phyloP scores from a whole-genome alignment of 805 yeast genomes.

The Ogataea angusta region DNA sequence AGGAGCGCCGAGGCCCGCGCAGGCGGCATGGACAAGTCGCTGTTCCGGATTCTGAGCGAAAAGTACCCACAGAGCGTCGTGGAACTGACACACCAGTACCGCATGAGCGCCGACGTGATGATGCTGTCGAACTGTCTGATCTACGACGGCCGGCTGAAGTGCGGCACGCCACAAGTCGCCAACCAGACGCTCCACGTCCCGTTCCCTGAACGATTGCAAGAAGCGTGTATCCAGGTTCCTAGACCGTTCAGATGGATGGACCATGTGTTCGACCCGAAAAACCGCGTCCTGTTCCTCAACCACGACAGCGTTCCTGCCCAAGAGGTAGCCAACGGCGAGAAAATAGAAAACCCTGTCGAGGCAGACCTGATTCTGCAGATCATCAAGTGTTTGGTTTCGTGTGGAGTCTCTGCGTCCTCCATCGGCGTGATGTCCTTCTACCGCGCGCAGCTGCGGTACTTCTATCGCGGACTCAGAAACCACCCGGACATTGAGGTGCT shows the following conservation, averaged over 20 bases:
- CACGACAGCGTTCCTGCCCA: conserved; percentile 65
- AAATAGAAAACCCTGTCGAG: conserved; percentile 71
- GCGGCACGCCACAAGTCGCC: conserved; percentile 69
- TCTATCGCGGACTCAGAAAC: conserved; percentile 33
- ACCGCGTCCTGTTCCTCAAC: conserved; percentile 71
- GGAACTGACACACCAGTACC: conserved; percentile 76
- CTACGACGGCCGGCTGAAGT: conserved; percentile 69
- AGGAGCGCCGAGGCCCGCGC: conserved; percentile 59
- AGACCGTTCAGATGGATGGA: conserved; percentile 49
- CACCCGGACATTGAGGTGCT: conserved; percentile 61
- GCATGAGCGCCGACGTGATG: conserved; percentile 93
- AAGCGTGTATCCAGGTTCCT: conserved; percentile 9
- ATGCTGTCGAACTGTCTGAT: conserved; percentile 72
- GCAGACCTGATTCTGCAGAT: conserved; percentile 61
- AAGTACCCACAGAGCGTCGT: conserved; percentile 70
- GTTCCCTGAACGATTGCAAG: conserved; percentile 27
- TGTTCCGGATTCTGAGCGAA: conserved; percentile 74
- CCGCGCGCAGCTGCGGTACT: conserved; percentile 67
- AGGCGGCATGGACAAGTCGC: conserved; percentile 67
- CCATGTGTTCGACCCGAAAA: conserved; percentile 48
- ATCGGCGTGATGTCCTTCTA: conserved; percentile 91
- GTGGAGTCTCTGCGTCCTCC: conserved; percentile 57
- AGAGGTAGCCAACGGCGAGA: conserved; percentile 59
- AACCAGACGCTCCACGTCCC: conserved; percentile 54
- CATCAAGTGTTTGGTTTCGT: conserved; percentile 50